A percentile compares a stretch with the other conserved stretches of the same genome.
phyloP scores from a whole-genome alignment of 441 rosid genomes.

The Arabidopsis lyrata region DNA sequence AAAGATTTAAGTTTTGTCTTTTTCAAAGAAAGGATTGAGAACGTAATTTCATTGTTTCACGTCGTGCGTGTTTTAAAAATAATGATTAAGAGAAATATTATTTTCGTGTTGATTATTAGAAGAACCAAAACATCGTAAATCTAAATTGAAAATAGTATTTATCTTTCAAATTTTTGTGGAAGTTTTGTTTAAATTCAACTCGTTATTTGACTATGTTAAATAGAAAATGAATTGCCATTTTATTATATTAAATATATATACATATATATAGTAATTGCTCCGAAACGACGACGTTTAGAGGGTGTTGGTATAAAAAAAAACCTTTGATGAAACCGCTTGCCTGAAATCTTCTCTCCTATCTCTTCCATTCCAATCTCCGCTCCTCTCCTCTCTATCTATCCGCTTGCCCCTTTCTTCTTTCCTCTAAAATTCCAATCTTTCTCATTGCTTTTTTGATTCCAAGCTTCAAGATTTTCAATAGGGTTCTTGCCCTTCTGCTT shows the following conservation, averaged over 20 bases:
- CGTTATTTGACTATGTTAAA: neutral
- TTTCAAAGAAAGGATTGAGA: no score
- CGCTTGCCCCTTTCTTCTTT: conserved; percentile 26
- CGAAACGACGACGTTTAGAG: neutral
- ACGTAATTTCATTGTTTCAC: no score
- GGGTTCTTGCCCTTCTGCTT: conserved; percentile 18
- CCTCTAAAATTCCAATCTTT: conserved; percentile 34
- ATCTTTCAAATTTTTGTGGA: neutral
- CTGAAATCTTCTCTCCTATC: conserved; percentile 41
- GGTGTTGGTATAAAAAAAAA: neutral
- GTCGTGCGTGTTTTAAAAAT: no score
- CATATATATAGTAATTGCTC: no score
- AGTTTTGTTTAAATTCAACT: no score
- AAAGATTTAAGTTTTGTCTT: no score
- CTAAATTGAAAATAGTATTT: no score
- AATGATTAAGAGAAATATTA: no score
- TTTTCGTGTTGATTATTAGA: no score
- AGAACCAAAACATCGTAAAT: no score
- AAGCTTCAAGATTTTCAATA: conserved; percentile 5
- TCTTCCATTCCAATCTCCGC: conserved; percentile 13
- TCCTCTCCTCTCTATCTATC: conserved; percentile 32
- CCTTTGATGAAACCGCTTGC: conserved; percentile 27
- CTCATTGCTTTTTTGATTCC: conserved; percentile 14
- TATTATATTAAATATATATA: no score
- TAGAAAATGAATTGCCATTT: no score